Evolutionary conservation across 306 rosid species (phyloP), one percentile per base, ranked within the genome.

Genomic region (Rubus idaeus): DNA sequence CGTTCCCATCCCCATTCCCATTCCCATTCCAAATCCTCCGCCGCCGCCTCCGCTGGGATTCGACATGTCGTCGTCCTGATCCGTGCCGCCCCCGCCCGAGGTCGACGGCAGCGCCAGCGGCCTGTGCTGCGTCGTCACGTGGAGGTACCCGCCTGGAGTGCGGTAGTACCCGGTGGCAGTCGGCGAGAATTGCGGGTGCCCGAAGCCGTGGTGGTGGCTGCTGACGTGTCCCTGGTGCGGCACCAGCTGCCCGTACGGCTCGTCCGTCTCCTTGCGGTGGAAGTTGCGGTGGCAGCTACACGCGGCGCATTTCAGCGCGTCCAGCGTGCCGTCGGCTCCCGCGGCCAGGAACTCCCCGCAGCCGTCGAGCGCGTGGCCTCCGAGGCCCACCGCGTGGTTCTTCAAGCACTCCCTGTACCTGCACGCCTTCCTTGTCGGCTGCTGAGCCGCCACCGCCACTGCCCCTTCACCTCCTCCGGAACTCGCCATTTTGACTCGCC

Each of bases 281-380:
- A 94, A 94, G 80, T 90, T 94, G 6, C 98, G 96, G 91, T 94
- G 98, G 78, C 98, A 94, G 95, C 81, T 83, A 61, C 98, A 94
- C 42, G 98, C 98, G 49, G 98, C 98, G 82, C 98, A 94, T 80
- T 92, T 90, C 13, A 94, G 96, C 0, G 83, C 93, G 68, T 94
- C 97, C 4, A 92, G 84, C 0, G 95, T 81, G 40, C 96, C 96
- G 20, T 94, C 98, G 0, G 80, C 78, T 14, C 98, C 98, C 0
- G 96, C 93, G 0, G 96, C 66, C 67, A 94, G 52, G 70, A 91
- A 94, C 89, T 94, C 97, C 0, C 98, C 87, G 86, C 98, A 94
- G 44, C 98, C 98, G 72, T 94, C 98, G 8, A 90, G 89, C 2
- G 98, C 96, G 84, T 89, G 96, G 56, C 97, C 98, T 0, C 98